Conservation (phyloP, 345 rosid species). For the Bruguiera gymnorhiza region DNA sequence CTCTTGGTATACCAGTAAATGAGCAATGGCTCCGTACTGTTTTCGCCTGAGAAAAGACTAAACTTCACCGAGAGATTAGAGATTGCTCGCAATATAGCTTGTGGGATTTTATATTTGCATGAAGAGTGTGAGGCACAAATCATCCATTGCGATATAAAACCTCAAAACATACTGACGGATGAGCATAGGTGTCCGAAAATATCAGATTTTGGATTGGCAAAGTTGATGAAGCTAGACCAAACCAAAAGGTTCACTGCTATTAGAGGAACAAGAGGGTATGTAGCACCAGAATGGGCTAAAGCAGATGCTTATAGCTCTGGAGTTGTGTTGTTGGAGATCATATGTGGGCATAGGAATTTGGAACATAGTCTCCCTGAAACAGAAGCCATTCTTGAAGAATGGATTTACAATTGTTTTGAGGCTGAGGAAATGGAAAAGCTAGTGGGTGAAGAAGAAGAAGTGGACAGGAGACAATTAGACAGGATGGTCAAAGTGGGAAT, state of each 20-base stretch:
- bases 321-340: constrained; percentile 27
- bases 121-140: constrained; percentile 33
- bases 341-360: constrained; percentile 14
- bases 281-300: constrained; percentile 35
- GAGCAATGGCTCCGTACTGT: constrained; percentile 29
- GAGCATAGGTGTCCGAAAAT: constrained; percentile 15
- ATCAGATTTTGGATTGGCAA: constrained; percentile 33
- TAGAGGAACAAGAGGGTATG: constrained; percentile 26
- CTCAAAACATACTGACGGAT: no score
- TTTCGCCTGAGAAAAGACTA: neutral
- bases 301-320: constrained; percentile 39
- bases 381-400: no score
- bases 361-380: neutral
- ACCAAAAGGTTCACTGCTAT: constrained; percentile 23
- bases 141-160: constrained; percentile 23
- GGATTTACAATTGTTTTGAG: neutral
- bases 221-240: constrained; percentile 33
- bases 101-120: constrained; percentile 26
- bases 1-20: constrained; percentile 31
- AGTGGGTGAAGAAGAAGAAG: constrained; percentile 14
- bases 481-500: constrained; percentile 19
- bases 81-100: constrained; percentile 24
- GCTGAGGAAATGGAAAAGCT: neutral
- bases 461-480: constrained; percentile 16
- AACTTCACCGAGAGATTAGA: constrained; percentile 20